A percentile compares a stretch with the other conserved stretches of the same genome.
Conservation (phyloP, 2,329 filamentous ascomycete genomes). For the Colletotrichum tofieldiae region DNA sequence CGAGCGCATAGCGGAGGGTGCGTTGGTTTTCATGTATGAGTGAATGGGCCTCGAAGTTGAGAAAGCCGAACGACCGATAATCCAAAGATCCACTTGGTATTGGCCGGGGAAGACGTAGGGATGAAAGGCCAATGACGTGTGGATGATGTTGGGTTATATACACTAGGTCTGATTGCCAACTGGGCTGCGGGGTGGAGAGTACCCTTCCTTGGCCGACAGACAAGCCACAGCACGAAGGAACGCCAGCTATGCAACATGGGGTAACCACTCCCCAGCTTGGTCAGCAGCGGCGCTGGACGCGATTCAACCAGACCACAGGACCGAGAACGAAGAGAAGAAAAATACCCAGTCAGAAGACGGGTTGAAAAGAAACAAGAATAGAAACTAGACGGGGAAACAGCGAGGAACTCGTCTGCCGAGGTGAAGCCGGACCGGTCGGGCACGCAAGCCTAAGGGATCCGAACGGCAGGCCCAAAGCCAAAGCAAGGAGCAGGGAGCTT, state of each 20-base stretch:
- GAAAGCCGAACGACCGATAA: neutral
- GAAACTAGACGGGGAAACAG: too few species aligned
- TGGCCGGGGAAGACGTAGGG: constrained; percentile 17
- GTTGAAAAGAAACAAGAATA: neutral
- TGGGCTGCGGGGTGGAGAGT: neutral
- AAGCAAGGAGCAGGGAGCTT: neutral
- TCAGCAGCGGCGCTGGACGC: constrained; percentile 1
- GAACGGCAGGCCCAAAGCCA: constrained; percentile 1
- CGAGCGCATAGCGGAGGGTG: neutral
- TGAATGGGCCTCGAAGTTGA: neutral
- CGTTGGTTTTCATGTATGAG: neutral
- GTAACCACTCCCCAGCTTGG: neutral
- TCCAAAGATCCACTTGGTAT: neutral
- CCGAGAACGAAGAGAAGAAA: neutral
- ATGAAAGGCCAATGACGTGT: constrained; percentile 29
- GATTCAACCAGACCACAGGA: neutral
- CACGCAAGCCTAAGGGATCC: neutral
- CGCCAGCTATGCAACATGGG: neutral
- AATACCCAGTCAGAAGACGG: neutral
- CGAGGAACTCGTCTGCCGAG: neutral
- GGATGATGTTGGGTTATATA: constrained; percentile 14
- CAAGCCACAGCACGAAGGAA: neutral
- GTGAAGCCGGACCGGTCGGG: neutral
- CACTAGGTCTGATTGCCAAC: neutral
- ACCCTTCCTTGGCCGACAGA: neutral